Conservation (phyloP, 202 grass and related monocot genomes). For the Cymbopogon flexuosus region DNA sequence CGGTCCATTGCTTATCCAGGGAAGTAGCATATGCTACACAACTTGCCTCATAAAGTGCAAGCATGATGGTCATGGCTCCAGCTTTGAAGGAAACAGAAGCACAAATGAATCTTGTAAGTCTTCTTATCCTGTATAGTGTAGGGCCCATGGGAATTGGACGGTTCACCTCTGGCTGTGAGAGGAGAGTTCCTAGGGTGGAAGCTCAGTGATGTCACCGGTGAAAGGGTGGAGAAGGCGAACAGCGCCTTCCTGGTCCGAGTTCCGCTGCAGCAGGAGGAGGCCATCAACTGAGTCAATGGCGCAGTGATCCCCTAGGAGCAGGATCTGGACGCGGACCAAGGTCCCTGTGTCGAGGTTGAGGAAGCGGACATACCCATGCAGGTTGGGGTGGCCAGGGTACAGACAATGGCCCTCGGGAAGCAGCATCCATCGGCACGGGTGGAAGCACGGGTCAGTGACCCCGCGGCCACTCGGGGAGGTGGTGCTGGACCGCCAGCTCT, state of each 20-base stretch:
- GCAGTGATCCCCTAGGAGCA: neutral
- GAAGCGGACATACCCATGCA: neutral
- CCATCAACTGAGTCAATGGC: neutral
- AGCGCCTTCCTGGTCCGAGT: neutral
- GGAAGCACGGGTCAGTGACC: neutral
- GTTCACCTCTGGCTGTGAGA: neutral
- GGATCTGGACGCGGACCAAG: neutral
- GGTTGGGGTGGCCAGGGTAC: neutral
- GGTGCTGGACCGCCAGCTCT: neutral
- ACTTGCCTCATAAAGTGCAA: neutral
- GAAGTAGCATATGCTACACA: neutral
- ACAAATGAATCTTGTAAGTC: neutral
- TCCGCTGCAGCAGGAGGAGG: neutral
- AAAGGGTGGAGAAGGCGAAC: neutral
- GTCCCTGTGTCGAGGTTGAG: conserved; percentile 1
- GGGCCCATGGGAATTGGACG: neutral
- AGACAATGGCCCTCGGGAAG: neutral
- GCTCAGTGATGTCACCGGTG: neutral
- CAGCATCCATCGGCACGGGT: neutral
- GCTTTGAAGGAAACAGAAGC: neutral
- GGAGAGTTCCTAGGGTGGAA: neutral
- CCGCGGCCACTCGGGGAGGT: neutral
- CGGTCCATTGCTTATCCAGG: neutral
- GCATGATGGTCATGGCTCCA: neutral
- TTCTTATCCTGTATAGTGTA: neutral